Evolutionary conservation across 805 yeast genomes (phyloP).

Genomic region (Sugiyamaella floridensis): DNA sequence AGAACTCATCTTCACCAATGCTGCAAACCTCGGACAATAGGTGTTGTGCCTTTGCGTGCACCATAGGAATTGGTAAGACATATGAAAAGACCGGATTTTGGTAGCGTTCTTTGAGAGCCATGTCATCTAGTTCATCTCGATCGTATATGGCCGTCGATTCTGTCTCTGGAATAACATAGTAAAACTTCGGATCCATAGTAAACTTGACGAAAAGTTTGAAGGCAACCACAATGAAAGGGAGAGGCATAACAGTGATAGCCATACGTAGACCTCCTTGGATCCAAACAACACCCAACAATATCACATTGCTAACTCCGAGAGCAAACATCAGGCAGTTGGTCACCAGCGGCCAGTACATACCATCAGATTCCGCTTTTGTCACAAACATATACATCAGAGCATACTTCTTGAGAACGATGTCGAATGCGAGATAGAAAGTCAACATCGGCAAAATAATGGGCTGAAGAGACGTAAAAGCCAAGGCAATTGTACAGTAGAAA

Average conservation of each 20-base stretch:
- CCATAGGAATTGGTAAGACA: constrained; percentile 20
- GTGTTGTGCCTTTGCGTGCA: constrained; percentile 16
- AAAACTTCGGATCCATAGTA: constrained; percentile 10
- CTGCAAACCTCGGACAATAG: constrained; percentile 7
- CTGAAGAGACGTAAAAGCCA: constrained; percentile 34
- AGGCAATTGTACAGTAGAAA: constrained; percentile 32
- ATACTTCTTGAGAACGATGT: constrained; percentile 31
- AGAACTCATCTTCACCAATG: constrained; percentile 1
- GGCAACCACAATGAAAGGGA: constrained; percentile 23
- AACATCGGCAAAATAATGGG: constrained; percentile 32
- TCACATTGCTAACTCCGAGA: constrained; percentile 31
- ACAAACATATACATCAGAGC: constrained; percentile 29
- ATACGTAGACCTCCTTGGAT: constrained; percentile 31
- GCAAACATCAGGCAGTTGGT: constrained; percentile 31
- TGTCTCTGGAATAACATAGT: constrained; percentile 20
- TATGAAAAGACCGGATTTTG: constrained; percentile 19
- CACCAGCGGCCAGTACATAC: constrained; percentile 32
- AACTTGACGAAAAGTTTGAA: constrained; percentile 24
- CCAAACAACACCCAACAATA: constrained; percentile 33
- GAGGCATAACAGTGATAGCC: constrained; percentile 29
- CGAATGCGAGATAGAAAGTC: constrained; percentile 27
- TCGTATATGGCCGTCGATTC: constrained; percentile 10
- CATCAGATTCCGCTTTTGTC: constrained; percentile 34
- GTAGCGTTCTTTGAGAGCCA: constrained; percentile 16
- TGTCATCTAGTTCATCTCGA: neutral